Conservation (phyloP, 2,329 filamentous ascomycete species). For the Amylocarpus encephaloides region DNA sequence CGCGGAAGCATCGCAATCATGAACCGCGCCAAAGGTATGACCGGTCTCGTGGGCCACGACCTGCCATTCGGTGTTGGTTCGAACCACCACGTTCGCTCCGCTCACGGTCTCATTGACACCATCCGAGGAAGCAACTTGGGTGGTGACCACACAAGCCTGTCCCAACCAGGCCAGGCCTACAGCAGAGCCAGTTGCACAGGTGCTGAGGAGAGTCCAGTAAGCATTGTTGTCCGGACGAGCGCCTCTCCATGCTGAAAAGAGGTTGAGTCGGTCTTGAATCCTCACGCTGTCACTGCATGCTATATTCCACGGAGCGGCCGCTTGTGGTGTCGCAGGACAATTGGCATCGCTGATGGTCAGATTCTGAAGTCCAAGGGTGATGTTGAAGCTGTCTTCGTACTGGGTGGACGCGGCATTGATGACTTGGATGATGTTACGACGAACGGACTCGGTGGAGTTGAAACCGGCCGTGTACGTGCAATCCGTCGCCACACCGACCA, state of each 20-base stretch:
- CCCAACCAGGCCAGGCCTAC: constrained; percentile 93
- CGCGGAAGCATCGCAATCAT: constrained; percentile 71
- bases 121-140: constrained; percentile 46
- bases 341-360: constrained; percentile 66
- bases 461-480: constrained; percentile 79
- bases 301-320: constrained; percentile 76
- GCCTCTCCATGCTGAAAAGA: constrained; percentile 86
- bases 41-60: constrained; percentile 92
- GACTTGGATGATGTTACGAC: constrained; percentile 70
- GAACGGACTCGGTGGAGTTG: constrained; percentile 55
- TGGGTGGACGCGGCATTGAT: constrained; percentile 83
- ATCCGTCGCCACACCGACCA: constrained; percentile 88
- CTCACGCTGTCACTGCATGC: constrained; percentile 56
- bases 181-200: constrained; percentile 69
- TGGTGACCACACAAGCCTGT: constrained; percentile 65
- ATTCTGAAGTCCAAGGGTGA: constrained; percentile 84
- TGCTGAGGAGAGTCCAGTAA: constrained; percentile 79
- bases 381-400: constrained; percentile 90
- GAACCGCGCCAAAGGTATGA: constrained; percentile 92
- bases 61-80: constrained; percentile 83
- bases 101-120: constrained; percentile 64
- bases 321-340: constrained; percentile 66
- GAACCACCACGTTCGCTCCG: constrained; percentile 83
- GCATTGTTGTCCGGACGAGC: constrained; percentile 72
- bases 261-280: constrained; percentile 73